These are phyloP conservation scores for Trametes meyenii DNA, from an alignment of 768 basidiomycete species.

Conservation along the genomic window DNA sequence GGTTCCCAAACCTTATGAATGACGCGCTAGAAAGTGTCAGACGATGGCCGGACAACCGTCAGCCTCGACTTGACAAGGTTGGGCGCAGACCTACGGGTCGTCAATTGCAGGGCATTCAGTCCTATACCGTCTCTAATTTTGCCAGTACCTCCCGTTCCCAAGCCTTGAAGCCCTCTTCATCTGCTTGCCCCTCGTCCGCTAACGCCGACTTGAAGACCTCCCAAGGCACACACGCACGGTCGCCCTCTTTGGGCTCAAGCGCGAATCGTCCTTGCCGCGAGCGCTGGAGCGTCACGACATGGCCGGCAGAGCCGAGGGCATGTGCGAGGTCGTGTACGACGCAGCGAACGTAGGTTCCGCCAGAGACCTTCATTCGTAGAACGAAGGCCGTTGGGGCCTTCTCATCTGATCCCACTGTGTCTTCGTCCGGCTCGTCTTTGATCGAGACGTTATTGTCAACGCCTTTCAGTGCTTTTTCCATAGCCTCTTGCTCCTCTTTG, in stretches of 20 bases:
- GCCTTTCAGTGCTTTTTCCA: conserved; percentile 64
- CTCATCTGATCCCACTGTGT: conserved; percentile 32
- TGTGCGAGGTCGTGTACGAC: conserved; percentile 93
- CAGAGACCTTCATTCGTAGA: conserved; percentile 90
- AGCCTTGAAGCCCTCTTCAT: conserved; percentile 65
- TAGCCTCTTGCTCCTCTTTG: conserved; percentile 65
- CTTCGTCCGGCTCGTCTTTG: conserved; percentile 36
- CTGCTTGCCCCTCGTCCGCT: conserved; percentile 53
- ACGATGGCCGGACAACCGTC: not conserved
- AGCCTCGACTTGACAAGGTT: not conserved
- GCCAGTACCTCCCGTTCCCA: conserved; percentile 87
- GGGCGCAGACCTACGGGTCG: not conserved
- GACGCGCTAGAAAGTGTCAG: not conserved
- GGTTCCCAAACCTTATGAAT: not conserved
- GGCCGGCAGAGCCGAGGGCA: conserved; percentile 83
- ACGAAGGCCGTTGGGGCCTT: conserved; percentile 75
- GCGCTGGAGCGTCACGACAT: conserved; percentile 89
- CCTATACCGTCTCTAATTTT: conserved; percentile 56
- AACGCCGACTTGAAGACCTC: conserved; percentile 68
- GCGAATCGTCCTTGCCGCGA: conserved; percentile 87
- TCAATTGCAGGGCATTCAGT: not conserved
- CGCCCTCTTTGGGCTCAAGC: conserved; percentile 52
- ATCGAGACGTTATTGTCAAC: conserved; percentile 44
- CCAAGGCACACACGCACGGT: conserved; percentile 72
- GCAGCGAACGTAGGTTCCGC: conserved; percentile 95